These are phyloP conservation scores for Dictyostelium brefeldianum DNA, from an alignment of 78 protist species.

Conservation along the genomic window DNA sequence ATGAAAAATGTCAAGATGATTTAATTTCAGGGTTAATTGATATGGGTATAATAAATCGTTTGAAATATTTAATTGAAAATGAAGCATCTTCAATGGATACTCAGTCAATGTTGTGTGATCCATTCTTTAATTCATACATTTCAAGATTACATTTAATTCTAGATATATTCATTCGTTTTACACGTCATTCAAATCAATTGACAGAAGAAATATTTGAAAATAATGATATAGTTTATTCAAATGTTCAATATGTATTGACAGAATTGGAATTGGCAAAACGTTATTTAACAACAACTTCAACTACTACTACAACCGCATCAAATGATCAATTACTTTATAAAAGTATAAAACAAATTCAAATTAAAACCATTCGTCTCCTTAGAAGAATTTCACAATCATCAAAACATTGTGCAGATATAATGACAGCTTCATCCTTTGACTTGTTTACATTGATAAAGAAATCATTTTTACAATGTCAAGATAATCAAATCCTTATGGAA, in stretches of 20 bases:
- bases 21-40: constrained; percentile 46
- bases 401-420: constrained; percentile 2
- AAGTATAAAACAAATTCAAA: not conserved
- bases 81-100: not conserved
- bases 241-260: not conserved
- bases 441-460: constrained; percentile 6
- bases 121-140: constrained; percentile 9
- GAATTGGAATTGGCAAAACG: constrained; percentile 16
- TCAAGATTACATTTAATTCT: constrained; percentile 1
- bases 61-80: constrained; percentile 32
- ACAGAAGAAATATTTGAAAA: constrained; percentile 16
- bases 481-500: constrained; percentile 52
- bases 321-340: not conserved
- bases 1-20: constrained; percentile 53
- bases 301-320: not conserved
- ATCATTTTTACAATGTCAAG: not conserved
- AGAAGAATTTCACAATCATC: constrained; percentile 62
- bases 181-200: constrained; percentile 30
- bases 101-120: not conserved
- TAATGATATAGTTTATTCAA: not conserved
- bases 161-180: constrained; percentile 31
- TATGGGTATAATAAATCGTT: constrained; percentile 51
- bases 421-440: not conserved
- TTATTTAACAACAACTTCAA: not conserved
- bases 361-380: constrained; percentile 48